Base-by-base conservation (phyloP, 345 rosid genomes). In the Ailanthus altissimus region DNA sequence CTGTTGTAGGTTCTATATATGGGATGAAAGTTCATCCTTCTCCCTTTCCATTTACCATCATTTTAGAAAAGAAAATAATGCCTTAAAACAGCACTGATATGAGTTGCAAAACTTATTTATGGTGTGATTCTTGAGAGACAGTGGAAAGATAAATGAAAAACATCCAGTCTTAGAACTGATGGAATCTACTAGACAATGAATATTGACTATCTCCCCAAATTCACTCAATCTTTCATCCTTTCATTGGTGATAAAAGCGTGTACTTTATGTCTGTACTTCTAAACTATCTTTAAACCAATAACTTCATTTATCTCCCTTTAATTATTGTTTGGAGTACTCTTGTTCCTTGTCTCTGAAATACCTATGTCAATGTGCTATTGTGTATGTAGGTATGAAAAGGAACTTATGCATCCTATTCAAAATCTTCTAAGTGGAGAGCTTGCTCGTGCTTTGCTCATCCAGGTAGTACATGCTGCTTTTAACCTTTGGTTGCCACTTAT, bases 381-480 rank as follows among this genome's bases (percentile, higher is more conserved):
- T 57, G 46, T 83, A 78, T 83, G 61, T 79, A 95, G 99, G 84
- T 95, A 95, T 65, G 99, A 95, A 77, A 87, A 88, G 76, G 99
- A 95, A 84, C 88, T 95, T 57, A 82, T 70, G 76, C 93, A 90
- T 85, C 99, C 99, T 62, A 87, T 95, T 74, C 91, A 90, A 76
- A 95, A 95, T 88, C 97, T 95, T 79, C 75, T 95, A 62, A 80
- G 77, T 12, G 98, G 99, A 77, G 99, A 93, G 90, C 99, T 95
- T 86, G 98, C 97, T 72, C 98, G 93, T 78, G 94, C 91, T 79
- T 83, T 95, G 84, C 97, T 93, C 77, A 95, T 95, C 82, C 99
- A 95, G 97, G 99, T 93, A 86, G 38, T 66, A 36, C 61, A 57
- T 11, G 51, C 16, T 56, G 63, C 58, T 70, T 70, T 62, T 73